These are phyloP conservation scores for Aspergillus quadricinctus DNA, from an alignment of 2,329 filamentous ascomycete species.

Conservation along the genomic window DNA sequence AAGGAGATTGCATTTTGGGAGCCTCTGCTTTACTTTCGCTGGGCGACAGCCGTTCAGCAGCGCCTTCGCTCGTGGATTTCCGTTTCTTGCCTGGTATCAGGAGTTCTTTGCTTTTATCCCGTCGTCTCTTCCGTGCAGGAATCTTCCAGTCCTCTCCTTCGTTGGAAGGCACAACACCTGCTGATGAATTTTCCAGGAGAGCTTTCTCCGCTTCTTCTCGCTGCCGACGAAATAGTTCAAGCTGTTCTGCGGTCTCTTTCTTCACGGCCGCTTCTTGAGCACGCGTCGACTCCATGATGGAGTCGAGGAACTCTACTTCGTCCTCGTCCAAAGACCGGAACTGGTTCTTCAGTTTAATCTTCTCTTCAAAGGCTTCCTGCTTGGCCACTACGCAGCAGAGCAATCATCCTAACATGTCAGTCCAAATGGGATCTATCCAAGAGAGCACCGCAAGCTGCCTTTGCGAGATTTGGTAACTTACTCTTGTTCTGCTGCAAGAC, in stretches of 20 bases:
- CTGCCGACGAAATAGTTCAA: conserved; percentile 56
- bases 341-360: conserved; percentile 47
- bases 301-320: conserved; percentile 51
- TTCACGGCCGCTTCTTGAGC: conserved; percentile 54
- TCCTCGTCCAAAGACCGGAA: conserved; percentile 50
- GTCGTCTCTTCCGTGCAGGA: conserved; percentile 50
- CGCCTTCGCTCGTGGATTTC: conserved; percentile 32
- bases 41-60: conserved; percentile 3
- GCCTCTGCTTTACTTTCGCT: conserved; percentile 5
- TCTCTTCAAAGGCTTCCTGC: conserved; percentile 51
- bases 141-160: conserved; percentile 48
- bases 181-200: conserved; percentile 35
- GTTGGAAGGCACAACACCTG: conserved; percentile 25
- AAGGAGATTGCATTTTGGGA: background rate
- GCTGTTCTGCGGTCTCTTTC: conserved; percentile 55
- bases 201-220: conserved; percentile 57
- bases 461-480: conserved; percentile 27
- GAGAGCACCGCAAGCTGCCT: background rate
- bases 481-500: conserved; percentile 49
- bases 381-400: conserved; percentile 38
- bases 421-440: conserved; percentile 7
- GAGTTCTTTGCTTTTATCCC: conserved; percentile 42
- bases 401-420: conserved; percentile 41
- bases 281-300: conserved; percentile 53
- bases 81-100: conserved; percentile 40